Conservation (phyloP, 2,329 filamentous ascomycete species). For the Lecanicillium sp. region DNA sequence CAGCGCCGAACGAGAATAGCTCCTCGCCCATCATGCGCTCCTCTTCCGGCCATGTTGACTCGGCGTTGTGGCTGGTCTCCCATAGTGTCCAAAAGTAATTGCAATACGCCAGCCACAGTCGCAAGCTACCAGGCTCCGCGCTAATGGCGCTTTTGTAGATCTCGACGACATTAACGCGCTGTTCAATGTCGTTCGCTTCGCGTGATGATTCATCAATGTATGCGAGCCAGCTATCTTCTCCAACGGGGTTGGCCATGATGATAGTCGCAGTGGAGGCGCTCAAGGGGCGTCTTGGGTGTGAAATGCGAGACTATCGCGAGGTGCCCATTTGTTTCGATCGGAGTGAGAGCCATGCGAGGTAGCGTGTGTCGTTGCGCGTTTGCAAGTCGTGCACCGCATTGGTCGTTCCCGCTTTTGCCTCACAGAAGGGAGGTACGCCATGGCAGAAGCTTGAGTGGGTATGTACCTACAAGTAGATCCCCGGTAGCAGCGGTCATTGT, state of each 20-base stretch:
- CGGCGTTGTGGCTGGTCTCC: conserved; percentile 49
- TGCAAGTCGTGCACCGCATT: too few species aligned
- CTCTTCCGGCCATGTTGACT: conserved; percentile 53
- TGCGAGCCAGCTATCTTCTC: conserved; percentile 70
- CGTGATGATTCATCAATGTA: conserved; percentile 65
- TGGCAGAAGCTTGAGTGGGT: too few species aligned
- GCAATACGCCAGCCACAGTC: conserved; percentile 69
- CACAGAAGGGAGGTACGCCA: too few species aligned
- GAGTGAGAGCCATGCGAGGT: too few species aligned
- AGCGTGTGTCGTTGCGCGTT: too few species aligned
- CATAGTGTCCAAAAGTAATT: conserved; percentile 70
- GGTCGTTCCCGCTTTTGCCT: too few species aligned
- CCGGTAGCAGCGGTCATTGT: too few species aligned
- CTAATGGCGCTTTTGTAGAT: conserved; percentile 60
- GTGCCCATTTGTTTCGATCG: too few species aligned
- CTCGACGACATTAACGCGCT: conserved; percentile 62
- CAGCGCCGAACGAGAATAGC: conserved; percentile 59
- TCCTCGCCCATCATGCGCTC: conserved; percentile 62
- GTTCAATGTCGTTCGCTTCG: conserved; percentile 53
- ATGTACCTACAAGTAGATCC: too few species aligned
- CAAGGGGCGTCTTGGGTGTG: neutral
- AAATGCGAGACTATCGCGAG: too few species aligned
- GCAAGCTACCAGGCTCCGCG: conserved; percentile 65
- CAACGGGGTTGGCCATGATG: conserved; percentile 50
- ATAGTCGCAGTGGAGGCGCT: conserved; percentile 9